These are phyloP conservation scores for Pisolithus albus DNA, from an alignment of 768 basidiomycete genomes.

Conservation along the genomic window DNA sequence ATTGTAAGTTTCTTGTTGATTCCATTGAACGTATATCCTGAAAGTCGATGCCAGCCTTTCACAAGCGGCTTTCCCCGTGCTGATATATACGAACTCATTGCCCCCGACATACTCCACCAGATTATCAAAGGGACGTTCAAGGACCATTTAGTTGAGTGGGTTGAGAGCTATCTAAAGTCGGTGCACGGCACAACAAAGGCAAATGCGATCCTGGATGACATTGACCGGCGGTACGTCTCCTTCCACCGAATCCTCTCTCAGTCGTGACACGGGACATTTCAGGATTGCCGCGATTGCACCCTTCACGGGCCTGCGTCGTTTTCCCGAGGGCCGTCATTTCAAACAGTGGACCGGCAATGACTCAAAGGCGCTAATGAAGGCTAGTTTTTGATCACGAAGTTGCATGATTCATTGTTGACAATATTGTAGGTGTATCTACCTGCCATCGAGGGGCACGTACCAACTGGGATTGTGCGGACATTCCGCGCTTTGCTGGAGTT, in stretches of 20 bases:
- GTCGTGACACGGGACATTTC: not conserved
- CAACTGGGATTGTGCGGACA: slow-evolving; percentile 10
- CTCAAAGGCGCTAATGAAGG: slow-evolving; percentile 34
- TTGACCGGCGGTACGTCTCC: slow-evolving; percentile 27
- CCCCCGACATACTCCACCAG: slow-evolving; percentile 23
- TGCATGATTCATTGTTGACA: not conserved
- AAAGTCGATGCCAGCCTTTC: slow-evolving; percentile 22
- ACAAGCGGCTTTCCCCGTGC: slow-evolving; percentile 28
- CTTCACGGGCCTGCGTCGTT: slow-evolving; percentile 15
- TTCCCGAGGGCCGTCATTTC: slow-evolving; percentile 23
- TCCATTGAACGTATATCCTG: not conserved
- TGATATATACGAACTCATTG: slow-evolving; percentile 5
- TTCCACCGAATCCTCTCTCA: not conserved
- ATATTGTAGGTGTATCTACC: slow-evolving; percentile 18
- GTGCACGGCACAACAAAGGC: slow-evolving; percentile 14
- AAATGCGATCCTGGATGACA: slow-evolving; percentile 27
- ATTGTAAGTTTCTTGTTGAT: slow-evolving; percentile 10
- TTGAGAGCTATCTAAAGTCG: slow-evolving; percentile 21
- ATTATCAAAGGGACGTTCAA: slow-evolving; percentile 38
- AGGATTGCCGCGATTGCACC: slow-evolving; percentile 11
- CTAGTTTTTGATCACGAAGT: slow-evolving; percentile 5
- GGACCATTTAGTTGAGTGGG: slow-evolving; percentile 36
- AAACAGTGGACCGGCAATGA: slow-evolving; percentile 12
- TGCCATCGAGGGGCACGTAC: slow-evolving; percentile 19
- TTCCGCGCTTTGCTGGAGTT: slow-evolving; percentile 21